phyloP scores from a whole-genome alignment of 2,329 filamentous ascomycete species.

The Dendrostoma leiphaemia region DNA sequence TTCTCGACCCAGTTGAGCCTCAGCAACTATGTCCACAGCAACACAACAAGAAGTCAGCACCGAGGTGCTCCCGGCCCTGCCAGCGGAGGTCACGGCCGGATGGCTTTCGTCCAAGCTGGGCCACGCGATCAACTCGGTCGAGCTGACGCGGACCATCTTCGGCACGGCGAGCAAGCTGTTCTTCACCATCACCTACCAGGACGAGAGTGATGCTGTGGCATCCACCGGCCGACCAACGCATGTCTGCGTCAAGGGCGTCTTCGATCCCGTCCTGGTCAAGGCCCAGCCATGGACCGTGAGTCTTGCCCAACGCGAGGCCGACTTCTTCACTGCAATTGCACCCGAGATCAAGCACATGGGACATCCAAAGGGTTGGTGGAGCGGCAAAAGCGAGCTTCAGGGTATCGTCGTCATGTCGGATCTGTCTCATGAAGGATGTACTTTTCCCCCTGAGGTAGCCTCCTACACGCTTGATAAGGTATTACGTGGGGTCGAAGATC shows the following conservation, averaged over 20 bases:
- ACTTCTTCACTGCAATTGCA: constrained; percentile 5
- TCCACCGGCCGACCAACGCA: constrained; percentile 19
- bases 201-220: constrained; percentile 17
- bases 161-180: constrained; percentile 30
- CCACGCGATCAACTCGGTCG: constrained; percentile 25
- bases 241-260: constrained; percentile 12
- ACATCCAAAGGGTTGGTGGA: constrained; percentile 2
- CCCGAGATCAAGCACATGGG: constrained; percentile 3
- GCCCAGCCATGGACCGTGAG: constrained; percentile 4
- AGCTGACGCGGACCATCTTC: constrained; percentile 23
- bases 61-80: constrained; percentile 24
- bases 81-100: constrained; percentile 24
- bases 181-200: constrained; percentile 28
- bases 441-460: constrained; percentile 31
- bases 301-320: constrained; percentile 4
- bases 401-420: constrained; percentile 7
- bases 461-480: constrained; percentile 31
- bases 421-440: not conserved
- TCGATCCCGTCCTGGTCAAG: not conserved
- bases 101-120: constrained; percentile 29
- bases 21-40: no score
- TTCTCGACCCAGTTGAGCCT: no score
- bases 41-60: no score
- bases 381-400: not conserved
- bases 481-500: constrained; percentile 32